These are phyloP conservation scores for Penicillium palitans DNA, from an alignment of 2,329 filamentous ascomycete species.

Conservation along the genomic window DNA sequence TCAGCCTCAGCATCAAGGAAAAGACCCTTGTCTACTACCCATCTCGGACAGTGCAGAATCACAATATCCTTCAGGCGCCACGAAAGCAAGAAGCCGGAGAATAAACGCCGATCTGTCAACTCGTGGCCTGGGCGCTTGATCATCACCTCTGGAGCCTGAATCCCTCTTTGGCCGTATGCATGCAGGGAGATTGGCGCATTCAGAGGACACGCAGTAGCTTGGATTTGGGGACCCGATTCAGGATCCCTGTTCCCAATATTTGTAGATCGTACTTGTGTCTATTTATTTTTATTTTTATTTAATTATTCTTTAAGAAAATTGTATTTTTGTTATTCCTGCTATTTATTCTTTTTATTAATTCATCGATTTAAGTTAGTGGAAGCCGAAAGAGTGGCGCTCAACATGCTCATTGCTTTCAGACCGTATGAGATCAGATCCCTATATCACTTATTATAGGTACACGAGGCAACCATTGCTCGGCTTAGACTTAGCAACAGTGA, in stretches of 20 bases:
- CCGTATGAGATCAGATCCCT: conserved; percentile 5
- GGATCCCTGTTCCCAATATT: conserved; percentile 20
- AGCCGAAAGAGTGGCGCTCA: background rate
- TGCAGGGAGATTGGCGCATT: conserved; percentile 9
- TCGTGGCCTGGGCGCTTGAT: background rate
- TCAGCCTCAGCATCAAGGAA: background rate
- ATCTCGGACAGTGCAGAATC: background rate
- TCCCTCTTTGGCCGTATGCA: conserved; percentile 14
- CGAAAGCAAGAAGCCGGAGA: background rate
- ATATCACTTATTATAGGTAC: background rate
- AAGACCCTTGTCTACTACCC: background rate
- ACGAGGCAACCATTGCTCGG: background rate
- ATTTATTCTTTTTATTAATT: background rate
- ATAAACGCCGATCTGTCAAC: background rate
- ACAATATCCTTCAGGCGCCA: background rate
- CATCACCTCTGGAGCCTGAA: conserved; percentile 7
- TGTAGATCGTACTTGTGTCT: conserved; percentile 14
- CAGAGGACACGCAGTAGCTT: conserved; percentile 17
- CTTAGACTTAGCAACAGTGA: background rate
- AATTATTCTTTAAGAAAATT: conserved; percentile 1
- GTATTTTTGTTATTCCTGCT: background rate
- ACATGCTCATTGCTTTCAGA: background rate
- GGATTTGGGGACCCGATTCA: conserved; percentile 13
- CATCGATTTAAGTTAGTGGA: background rate
- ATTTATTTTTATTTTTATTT: background rate